A percentile compares a stretch with the other conserved stretches of the same genome.
Evolutionary conservation across 2,329 filamentous ascomycete genomes (phyloP).

Genomic region (Hymenoscyphus occultus): DNA sequence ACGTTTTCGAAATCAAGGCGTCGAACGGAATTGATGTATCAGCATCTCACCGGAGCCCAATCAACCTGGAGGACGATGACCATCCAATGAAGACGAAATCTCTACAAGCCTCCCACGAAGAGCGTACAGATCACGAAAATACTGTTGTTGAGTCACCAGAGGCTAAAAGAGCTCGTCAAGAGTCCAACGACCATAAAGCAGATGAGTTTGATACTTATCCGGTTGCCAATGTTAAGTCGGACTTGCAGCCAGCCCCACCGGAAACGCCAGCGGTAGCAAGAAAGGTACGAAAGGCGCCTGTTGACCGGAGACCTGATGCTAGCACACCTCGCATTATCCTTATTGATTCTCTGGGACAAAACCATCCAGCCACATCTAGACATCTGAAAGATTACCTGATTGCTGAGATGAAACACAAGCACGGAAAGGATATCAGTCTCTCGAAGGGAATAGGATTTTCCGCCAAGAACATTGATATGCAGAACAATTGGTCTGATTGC

Average conservation of each 20-base stretch:
- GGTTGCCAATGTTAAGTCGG: conserved; percentile 14
- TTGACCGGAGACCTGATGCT: conserved; percentile 44
- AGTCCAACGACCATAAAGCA: conserved; percentile 8
- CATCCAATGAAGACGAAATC: conserved; percentile 7
- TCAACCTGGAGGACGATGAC: conserved; percentile 7
- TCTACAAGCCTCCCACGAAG: background rate
- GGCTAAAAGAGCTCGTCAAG: conserved; percentile 14
- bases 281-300: conserved; percentile 32
- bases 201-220: conserved; percentile 2
- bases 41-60: background rate
- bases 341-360: conserved; percentile 75
- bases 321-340: conserved; percentile 72
- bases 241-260: conserved; percentile 25
- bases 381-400: conserved; percentile 74
- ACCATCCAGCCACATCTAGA: conserved; percentile 62
- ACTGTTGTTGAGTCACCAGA: background rate
- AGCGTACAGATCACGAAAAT: background rate
- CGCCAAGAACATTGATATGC: conserved; percentile 71
- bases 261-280: conserved; percentile 32
- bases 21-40: background rate
- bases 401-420: conserved; percentile 67
- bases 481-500: conserved; percentile 85
- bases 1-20: background rate
- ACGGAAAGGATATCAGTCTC: conserved; percentile 36
- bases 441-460: conserved; percentile 53